Base-by-base conservation (phyloP, 345 rosid genomes). In the Melaleuca alternifolia region DNA sequence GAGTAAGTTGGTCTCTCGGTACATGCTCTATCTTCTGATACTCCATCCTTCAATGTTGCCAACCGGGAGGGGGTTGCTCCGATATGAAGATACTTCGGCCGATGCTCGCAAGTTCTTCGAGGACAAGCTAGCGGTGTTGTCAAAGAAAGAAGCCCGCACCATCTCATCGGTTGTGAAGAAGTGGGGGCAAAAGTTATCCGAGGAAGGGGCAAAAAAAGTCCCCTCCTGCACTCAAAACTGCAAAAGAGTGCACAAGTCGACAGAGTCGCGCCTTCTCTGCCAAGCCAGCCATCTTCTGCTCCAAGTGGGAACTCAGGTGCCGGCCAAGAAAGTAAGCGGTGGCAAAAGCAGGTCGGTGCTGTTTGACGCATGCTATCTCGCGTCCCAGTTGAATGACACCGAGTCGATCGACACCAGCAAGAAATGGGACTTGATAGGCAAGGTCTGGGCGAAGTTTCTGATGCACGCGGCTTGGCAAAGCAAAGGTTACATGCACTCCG, bases 401-500 rank as follows among this genome's bases (percentile, higher is more conserved):
- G 75, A 61, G 75, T 7, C 41, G 11, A 3, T 2, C 3, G 7
- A 2, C 46, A 10, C 11, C 11, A 13, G 15, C 10, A 10, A 26
- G 23, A 84, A 79, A 79, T 87, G 86, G 88, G 24, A 59, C 18
- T 14, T 89, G 84, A 46, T 89, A 48, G 37, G 88, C 24, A 54
- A 54, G 52, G 87, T 89, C 3, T 90, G 89, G 91, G 83, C 83
- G 15, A 90, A 89, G 77, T 76, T 86, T 37, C 83, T 88, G 33
- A 65, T 61, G 37, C 85, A 59, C 81, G 87, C 88, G 3, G 89
- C 89, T 28, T 26, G 79, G 65, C 88, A 87, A 11, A 62, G 91
- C 26, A 85, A 83, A 84, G 91, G 90, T 3, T 28, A 82, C 53
- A 65, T 87, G 10, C 96, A 93, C 54, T 92, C 93, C 2, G 86